Base-by-base conservation (phyloP, 1,139 yeast species). In the Protomyces inundatus region DNA sequence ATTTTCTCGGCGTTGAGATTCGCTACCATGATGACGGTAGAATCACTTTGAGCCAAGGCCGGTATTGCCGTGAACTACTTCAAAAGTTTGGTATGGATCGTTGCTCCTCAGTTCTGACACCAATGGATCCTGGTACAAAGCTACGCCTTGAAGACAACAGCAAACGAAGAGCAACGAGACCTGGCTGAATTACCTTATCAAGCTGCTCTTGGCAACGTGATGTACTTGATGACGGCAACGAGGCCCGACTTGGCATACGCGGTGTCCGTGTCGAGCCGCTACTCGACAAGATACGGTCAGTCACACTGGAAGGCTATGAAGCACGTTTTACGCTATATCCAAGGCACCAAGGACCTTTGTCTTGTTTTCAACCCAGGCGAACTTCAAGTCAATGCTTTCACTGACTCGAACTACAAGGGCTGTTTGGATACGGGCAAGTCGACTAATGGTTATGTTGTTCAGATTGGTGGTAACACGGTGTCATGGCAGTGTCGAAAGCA, bases 401-500 rank as follows among this genome's bases (percentile, higher is more conserved):
- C 65, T 32, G 69, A 67, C 40, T 68, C 69, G 9, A 54, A 66
- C n/a, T 60, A 55, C 52, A 67, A 54, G 4, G 60, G 68, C 5
- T 37, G n/a, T 23, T 30, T 4, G 14, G 65, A 61, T 37, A 42
- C n/a, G 9, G 16, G 30, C 16, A 62, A 64, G 46, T 63, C 68
- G 33, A 66, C 70, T 39, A 51, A 48, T 30, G 70, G 71, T 6
- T 69, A 66, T 50, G 45, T 67, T 32, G 53, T 67, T 1, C 39
- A 35, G 23, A 42, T 65, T 4, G 68, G 66, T 14, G 69, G 69
- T 50, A 66, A 66, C 16, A 60, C 68, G 1, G 58, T 68, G 4
- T 62, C 68, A 1, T 70, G 71, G 72, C 7, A 12, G 23, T 66
- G 69, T 6, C 67, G 62, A 64, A 65, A 61, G 51, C 70, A 70